A percentile compares a stretch with the other conserved stretches of the same genome.
Conservation (phyloP, 495 filamentous ascomycete genomes). For the Penicillium flavigenum region DNA sequence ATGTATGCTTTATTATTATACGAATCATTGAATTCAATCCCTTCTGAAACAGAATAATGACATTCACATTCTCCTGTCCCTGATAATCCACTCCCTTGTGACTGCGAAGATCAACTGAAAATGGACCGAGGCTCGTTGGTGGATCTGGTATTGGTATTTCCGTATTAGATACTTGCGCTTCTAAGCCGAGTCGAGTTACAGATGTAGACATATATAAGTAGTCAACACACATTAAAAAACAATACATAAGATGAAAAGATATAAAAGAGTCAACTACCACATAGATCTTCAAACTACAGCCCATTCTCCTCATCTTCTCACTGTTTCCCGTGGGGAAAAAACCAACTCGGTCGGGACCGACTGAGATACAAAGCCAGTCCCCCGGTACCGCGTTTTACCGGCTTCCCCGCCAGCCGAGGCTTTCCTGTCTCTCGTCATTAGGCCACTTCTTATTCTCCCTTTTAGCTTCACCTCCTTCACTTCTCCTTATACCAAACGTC, state of each 20-base stretch:
- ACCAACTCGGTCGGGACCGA: slow-evolving; percentile 1
- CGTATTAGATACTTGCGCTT: background rate
- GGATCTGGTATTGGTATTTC: slow-evolving; percentile 17
- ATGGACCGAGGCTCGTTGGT: slow-evolving; percentile 25
- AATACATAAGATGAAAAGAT: background rate
- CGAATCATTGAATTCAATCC: too few relatives aligned
- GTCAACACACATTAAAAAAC: background rate
- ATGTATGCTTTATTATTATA: background rate
- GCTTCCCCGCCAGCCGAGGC: slow-evolving; percentile 13
- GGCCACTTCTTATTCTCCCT: slow-evolving; percentile 10
- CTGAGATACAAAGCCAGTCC: slow-evolving; percentile 3
- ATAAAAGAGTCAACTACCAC: background rate
- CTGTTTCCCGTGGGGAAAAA: slow-evolving; percentile 16
- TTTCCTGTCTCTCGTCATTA: slow-evolving; percentile 2
- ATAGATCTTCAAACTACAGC: background rate
- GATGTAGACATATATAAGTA: too few relatives aligned
- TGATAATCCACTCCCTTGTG: slow-evolving; percentile 3
- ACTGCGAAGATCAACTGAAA: slow-evolving; percentile 1
- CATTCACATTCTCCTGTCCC: background rate
- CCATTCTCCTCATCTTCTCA: background rate
- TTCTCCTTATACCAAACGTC: slow-evolving; percentile 17
- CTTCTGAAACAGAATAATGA: background rate
- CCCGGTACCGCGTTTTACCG: slow-evolving; percentile 14
- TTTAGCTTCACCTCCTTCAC: slow-evolving; percentile 1
- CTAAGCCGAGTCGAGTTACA: too few relatives aligned